A percentile compares a stretch with the other conserved stretches of the same genome.
These are phyloP conservation scores for Hyaloraphidium curvatum DNA, from an alignment of 192 early-diverging fungal species.

Conservation along the genomic window DNA sequence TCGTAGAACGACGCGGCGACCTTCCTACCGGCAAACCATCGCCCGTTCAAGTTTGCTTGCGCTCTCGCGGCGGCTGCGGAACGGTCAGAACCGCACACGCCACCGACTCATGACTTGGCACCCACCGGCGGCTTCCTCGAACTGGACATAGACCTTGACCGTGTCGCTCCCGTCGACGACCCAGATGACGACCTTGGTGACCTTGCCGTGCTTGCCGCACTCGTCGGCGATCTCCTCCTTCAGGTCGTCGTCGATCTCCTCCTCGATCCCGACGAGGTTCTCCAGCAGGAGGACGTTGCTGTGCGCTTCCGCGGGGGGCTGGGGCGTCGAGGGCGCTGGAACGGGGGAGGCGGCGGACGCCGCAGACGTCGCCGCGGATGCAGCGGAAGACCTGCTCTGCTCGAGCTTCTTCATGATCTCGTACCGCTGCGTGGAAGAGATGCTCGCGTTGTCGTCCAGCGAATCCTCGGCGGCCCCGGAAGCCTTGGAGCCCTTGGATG, in stretches of 20 bases:
- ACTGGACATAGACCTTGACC: constrained; percentile 61
- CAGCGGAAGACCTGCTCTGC: too few species aligned
- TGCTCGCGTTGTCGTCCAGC: constrained; percentile 14
- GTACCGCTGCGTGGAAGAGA: constrained; percentile 31
- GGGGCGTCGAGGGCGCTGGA: too few species aligned
- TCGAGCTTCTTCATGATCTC: constrained; percentile 51
- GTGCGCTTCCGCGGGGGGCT: neutral
- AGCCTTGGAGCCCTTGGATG: too few species aligned
- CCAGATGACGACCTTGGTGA: constrained; percentile 42
- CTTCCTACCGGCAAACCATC: too few species aligned
- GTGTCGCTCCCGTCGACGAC: constrained; percentile 20
- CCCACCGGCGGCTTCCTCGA: constrained; percentile 28
- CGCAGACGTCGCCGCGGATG: too few species aligned
- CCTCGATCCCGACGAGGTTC: constrained; percentile 42
- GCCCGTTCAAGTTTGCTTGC: too few species aligned
- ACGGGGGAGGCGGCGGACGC: too few species aligned
- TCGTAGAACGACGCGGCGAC: too few species aligned
- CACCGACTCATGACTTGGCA: too few species aligned
- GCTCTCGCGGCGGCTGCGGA: too few species aligned
- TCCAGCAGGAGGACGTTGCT: constrained; percentile 32
- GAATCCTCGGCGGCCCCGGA: too few species aligned
- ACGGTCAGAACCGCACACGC: too few species aligned
- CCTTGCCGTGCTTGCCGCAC: constrained; percentile 57
- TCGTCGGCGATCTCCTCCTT: constrained; percentile 70
- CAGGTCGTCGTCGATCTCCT: constrained; percentile 59